These are phyloP conservation scores for Ceratobasidium sp. DNA, from an alignment of 1,284 basidiomycete species.

Conservation along the genomic window DNA sequence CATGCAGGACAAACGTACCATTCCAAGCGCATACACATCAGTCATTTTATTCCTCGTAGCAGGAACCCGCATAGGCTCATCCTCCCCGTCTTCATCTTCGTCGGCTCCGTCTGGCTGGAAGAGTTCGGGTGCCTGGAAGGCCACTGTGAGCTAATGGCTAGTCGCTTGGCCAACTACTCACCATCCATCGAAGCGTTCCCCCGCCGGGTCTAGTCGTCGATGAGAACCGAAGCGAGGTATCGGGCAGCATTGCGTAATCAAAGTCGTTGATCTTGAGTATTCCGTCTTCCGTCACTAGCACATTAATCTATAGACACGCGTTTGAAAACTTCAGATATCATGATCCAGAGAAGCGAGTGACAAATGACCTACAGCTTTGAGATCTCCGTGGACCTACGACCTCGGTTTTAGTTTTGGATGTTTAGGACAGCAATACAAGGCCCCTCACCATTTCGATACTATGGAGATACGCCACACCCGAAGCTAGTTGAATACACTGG, in stretches of 20 bases:
- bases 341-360: background rate
- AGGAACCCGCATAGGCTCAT: no score
- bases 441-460: background rate
- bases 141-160: no score
- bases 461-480: background rate
- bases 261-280: constrained; percentile 3
- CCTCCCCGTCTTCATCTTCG: no score
- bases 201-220: no score
- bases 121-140: no score
- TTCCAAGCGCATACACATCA: no score
- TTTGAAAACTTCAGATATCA: background rate
- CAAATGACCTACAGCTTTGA: background rate
- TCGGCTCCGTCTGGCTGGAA: no score
- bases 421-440: background rate
- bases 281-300: constrained; percentile 1
- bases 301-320: background rate
- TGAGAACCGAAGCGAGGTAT: no score
- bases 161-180: no score
- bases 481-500: background rate
- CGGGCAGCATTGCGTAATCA: background rate
- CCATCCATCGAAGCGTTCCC: no score
- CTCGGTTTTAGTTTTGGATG: background rate
- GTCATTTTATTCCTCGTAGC: no score
- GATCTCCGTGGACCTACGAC: constrained; percentile 13
- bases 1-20: no score